A percentile compares a stretch with the other conserved stretches of the same genome.
These are phyloP conservation scores for Oldenlandia corymbosa DNA, from an alignment of 257 asterid genomes.

Conservation along the genomic window DNA sequence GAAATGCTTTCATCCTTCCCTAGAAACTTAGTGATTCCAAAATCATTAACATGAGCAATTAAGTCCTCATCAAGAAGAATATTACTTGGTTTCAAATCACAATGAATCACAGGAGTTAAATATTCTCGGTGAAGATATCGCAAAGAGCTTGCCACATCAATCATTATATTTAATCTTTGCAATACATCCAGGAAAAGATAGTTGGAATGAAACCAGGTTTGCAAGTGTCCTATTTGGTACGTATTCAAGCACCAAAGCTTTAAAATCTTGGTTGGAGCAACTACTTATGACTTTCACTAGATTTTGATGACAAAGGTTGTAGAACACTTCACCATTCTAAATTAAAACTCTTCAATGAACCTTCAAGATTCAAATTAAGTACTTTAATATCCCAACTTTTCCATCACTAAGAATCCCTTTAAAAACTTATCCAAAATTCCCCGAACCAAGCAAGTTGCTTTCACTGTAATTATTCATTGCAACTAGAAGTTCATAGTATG, in stretches of 20 bases:
- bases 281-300: background rate
- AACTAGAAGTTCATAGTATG: background rate
- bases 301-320: background rate
- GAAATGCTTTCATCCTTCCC: background rate
- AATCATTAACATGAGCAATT: background rate
- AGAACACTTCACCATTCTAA: background rate
- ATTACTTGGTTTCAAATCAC: slow-evolving; percentile 14
- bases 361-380: no score
- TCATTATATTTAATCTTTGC: background rate
- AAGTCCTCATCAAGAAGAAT: background rate
- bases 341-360: no score
- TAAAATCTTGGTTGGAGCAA: background rate
- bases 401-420: no score
- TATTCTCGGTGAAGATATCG: background rate
- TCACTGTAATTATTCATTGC: background rate
- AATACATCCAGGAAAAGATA: no score
- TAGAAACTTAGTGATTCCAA: background rate
- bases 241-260: background rate
- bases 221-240: background rate
- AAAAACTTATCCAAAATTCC: no score
- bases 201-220: background rate
- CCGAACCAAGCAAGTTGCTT: no score
- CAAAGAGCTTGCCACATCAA: background rate
- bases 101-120: background rate
- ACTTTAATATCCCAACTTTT: no score